Evolutionary conservation across 139 green algal genomes (phyloP).

Genomic region (Volvox africanus): DNA sequence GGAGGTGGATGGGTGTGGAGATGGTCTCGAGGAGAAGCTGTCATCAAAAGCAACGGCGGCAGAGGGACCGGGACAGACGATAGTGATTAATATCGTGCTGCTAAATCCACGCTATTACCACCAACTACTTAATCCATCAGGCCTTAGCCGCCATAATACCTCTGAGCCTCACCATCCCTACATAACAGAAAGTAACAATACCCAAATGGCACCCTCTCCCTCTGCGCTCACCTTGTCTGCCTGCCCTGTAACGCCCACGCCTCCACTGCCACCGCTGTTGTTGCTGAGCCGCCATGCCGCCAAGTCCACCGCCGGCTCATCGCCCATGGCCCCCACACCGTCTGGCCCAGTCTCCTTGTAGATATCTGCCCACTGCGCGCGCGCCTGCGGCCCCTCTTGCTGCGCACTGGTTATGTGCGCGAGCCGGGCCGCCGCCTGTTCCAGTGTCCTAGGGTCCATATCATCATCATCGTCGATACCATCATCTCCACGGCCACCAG

Average conservation of each 20-base stretch:
- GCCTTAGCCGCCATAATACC: too few relatives aligned
- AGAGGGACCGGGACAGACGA: too few relatives aligned
- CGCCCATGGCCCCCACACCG: constrained; percentile 60
- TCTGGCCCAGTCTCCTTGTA: constrained; percentile 75
- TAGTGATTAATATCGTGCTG: too few relatives aligned
- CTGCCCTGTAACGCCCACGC: background rate
- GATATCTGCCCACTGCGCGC: constrained; percentile 74
- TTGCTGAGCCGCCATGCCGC: constrained; percentile 19
- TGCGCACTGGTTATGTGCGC: constrained; percentile 70
- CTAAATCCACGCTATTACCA: too few relatives aligned
- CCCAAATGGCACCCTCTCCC: too few relatives aligned
- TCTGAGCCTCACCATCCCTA: too few relatives aligned
- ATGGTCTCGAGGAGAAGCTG: too few relatives aligned
- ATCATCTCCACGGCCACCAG: background rate
- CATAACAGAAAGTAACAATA: too few relatives aligned
- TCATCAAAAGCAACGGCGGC: too few relatives aligned
- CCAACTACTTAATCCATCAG: too few relatives aligned
- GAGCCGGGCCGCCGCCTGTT: constrained; percentile 70
- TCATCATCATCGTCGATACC: constrained; percentile 63
- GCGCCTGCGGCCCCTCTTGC: constrained; percentile 27
- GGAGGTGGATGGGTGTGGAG: too few relatives aligned
- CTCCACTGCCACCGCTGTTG: background rate
- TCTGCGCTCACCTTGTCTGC: background rate
- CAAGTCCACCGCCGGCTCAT: constrained; percentile 53
- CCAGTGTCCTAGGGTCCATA: constrained; percentile 75